Evolutionary conservation across 495 filamentous ascomycete species (phyloP).

Genomic region (Immersiella caudata): DNA sequence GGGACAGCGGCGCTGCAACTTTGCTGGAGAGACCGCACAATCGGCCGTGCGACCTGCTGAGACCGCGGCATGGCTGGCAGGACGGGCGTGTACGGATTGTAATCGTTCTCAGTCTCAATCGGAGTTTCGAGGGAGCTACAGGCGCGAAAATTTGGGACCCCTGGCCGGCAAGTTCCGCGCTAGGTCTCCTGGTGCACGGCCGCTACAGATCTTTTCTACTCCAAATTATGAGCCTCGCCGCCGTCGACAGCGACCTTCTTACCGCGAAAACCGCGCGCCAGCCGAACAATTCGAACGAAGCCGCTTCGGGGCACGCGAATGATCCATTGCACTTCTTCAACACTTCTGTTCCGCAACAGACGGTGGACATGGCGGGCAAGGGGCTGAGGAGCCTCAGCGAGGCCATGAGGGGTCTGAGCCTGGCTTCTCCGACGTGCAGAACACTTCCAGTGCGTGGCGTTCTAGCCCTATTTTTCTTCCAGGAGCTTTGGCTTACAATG

Average conservation of each 20-base stretch:
- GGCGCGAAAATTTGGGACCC: slow-evolving; percentile 20
- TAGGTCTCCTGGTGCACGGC: slow-evolving; percentile 26
- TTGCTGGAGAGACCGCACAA: slow-evolving; percentile 65
- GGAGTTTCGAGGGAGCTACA: slow-evolving; percentile 19
- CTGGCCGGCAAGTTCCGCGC: slow-evolving; percentile 26
- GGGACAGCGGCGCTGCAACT: slow-evolving; percentile 35
- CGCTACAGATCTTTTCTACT: slow-evolving; percentile 37
- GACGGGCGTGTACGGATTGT: background rate
- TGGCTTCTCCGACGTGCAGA: slow-evolving; percentile 45
- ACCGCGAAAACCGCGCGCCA: background rate
- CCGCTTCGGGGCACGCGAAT: background rate
- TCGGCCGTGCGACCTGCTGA: slow-evolving; percentile 67
- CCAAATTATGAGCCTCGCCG: slow-evolving; percentile 10
- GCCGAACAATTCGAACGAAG: slow-evolving; percentile 5
- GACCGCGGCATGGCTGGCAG: slow-evolving; percentile 63
- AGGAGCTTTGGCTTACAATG: background rate
- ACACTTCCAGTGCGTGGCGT: slow-evolving; percentile 33
- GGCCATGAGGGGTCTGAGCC: slow-evolving; percentile 47
- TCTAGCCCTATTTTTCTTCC: background rate
- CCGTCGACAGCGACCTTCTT: background rate
- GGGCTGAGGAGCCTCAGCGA: slow-evolving; percentile 50
- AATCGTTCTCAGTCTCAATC: slow-evolving; percentile 6
- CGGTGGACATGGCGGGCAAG: slow-evolving; percentile 45
- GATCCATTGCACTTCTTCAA: background rate
- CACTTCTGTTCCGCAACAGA: slow-evolving; percentile 2